phyloP scores from a whole-genome alignment of 345 rosid species.

The Erysimum cheiranthoides region DNA sequence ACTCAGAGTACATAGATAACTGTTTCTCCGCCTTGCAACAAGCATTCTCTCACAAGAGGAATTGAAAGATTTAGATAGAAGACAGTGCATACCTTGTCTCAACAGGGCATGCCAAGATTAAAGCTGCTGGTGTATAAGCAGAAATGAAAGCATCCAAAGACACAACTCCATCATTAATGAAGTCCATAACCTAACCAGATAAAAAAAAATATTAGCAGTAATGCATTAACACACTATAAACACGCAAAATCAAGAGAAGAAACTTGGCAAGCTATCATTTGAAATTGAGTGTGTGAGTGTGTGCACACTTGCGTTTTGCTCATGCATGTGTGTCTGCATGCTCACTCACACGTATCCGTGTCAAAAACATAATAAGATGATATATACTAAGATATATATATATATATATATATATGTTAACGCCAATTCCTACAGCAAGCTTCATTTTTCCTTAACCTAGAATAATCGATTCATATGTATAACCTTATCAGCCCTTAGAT shows the following conservation, averaged over 20 bases:
- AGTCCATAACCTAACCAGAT: slow-evolving; percentile 84
- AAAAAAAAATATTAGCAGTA: slow-evolving; percentile 17
- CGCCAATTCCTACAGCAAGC: background rate
- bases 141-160: slow-evolving; percentile 84
- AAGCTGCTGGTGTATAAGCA: slow-evolving; percentile 72
- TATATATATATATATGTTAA: slow-evolving; percentile 11
- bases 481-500: slow-evolving; percentile 6
- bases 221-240: slow-evolving; percentile 4
- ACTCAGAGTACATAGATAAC: background rate
- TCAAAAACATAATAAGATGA: slow-evolving; percentile 2
- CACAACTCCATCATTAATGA: slow-evolving; percentile 89
- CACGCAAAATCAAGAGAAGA: background rate
- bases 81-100: slow-evolving; percentile 67
- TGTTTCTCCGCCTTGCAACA: slow-evolving; percentile 4
- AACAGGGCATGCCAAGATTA: slow-evolving; percentile 69
- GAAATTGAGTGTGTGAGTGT: background rate
- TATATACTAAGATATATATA: background rate
- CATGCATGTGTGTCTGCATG: background rate
- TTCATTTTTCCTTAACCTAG: background rate
- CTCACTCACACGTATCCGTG: background rate
- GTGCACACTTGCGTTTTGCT: background rate
- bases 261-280: background rate
- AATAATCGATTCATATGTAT: background rate
- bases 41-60: slow-evolving; percentile 14
- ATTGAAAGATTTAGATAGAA: slow-evolving; percentile 20